A percentile compares a stretch with the other conserved stretches of the same genome.
Conservation (phyloP, 352 stramenopile genomes). For the Aphanomyces euteiches region DNA sequence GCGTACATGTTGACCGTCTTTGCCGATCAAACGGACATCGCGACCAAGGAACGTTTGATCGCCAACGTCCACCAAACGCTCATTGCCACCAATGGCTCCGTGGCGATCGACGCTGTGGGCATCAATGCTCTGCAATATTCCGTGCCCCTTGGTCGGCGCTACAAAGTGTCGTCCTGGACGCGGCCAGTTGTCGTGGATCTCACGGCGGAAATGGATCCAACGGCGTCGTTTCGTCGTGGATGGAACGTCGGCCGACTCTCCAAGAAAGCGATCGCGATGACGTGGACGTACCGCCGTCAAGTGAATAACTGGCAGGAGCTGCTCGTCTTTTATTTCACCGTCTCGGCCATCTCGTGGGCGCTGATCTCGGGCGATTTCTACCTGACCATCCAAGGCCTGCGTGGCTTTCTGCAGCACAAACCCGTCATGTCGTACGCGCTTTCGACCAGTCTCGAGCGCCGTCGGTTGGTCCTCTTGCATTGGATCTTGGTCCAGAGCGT, state of each 20-base stretch:
- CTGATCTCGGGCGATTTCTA: not conserved
- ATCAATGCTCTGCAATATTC: conserved; percentile 17
- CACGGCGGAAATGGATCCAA: no score
- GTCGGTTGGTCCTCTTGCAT: no score
- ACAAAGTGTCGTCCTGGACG: not conserved
- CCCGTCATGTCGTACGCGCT: not conserved
- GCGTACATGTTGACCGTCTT: conserved; percentile 16
- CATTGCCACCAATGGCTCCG: not conserved
- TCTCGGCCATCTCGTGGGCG: not conserved
- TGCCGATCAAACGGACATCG: not conserved
- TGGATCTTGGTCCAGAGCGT: no score
- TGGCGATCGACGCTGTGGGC: not conserved
- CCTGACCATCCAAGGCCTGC: not conserved
- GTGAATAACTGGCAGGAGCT: conserved; percentile 18
- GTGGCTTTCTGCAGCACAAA: not conserved
- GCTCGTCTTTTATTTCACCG: not conserved
- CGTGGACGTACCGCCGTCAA: conserved; percentile 8
- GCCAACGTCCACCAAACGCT: not conserved
- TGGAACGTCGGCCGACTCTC: not conserved
- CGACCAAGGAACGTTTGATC: not conserved
- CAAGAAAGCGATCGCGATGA: not conserved
- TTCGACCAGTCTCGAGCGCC: not conserved
- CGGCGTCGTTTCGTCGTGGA: no score
- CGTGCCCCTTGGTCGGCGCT: not conserved
- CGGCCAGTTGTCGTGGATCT: not conserved